phyloP scores from a whole-genome alignment of 768 basidiomycete genomes.

The Nidula microcarpa region DNA sequence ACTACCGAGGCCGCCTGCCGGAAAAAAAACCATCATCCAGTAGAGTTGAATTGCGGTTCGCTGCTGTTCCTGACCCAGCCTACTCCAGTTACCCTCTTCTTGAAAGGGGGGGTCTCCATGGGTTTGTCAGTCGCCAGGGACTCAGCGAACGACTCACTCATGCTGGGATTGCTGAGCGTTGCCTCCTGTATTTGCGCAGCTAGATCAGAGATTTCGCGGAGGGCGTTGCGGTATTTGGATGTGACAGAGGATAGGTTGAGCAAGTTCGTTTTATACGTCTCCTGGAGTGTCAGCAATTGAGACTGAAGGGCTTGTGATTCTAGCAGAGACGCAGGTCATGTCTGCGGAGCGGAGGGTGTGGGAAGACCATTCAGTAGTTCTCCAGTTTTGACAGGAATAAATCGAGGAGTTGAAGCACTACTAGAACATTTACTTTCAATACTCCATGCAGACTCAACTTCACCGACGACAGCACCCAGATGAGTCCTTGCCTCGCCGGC shows the following conservation, averaged over 20 bases:
- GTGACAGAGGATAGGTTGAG: conserved; percentile 76
- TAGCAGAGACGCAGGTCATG: conserved; percentile 17
- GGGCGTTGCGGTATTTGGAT: conserved; percentile 82
- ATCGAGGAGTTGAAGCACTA: conserved; percentile 18
- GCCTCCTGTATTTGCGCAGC: conserved; percentile 88
- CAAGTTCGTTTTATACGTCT: conserved; percentile 78
- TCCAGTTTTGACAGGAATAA: conserved; percentile 13
- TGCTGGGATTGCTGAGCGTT: conserved; percentile 55
- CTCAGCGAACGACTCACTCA: conserved; percentile 27
- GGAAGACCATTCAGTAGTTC: conserved; percentile 20
- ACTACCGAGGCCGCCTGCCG: conserved; percentile 80
- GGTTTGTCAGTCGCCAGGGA: conserved; percentile 41
- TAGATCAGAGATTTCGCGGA: conserved; percentile 91
- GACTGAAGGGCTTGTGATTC: conserved; percentile 40
- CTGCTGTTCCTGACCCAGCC: conserved; percentile 46
- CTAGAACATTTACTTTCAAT: conserved; percentile 49
- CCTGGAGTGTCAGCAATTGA: conserved; percentile 73
- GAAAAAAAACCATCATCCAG: conserved; percentile 77
- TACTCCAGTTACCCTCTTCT: conserved; percentile 48
- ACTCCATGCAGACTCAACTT: conserved; percentile 67
- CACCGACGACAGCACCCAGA: conserved; percentile 63
- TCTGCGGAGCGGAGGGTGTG: conserved; percentile 18
- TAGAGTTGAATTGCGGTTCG: conserved; percentile 44
- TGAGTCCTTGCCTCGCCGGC: conserved; percentile 64
- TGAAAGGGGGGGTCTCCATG: conserved; percentile 33